These are phyloP conservation scores for Phlebiopsis flavidoalba DNA, from an alignment of 768 basidiomycete genomes.

Conservation along the genomic window DNA sequence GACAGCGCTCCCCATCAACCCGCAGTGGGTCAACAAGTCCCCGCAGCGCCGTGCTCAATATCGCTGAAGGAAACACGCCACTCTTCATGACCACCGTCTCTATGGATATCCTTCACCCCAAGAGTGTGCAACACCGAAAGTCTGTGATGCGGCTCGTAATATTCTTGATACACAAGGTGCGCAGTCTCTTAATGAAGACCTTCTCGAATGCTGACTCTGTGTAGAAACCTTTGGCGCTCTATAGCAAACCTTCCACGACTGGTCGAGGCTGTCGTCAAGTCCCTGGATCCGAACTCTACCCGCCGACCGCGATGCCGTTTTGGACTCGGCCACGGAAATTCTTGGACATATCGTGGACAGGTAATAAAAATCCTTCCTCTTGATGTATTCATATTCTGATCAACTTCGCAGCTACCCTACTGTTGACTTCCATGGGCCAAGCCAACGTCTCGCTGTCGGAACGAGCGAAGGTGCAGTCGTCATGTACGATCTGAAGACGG, in stretches of 20 bases:
- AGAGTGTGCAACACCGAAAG: conserved; percentile 71
- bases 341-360: conserved; percentile 92
- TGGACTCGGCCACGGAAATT: conserved; percentile 91
- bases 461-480: conserved; percentile 91
- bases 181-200: conserved; percentile 4
- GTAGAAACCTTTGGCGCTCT: conserved; percentile 82
- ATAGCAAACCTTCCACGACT: conserved; percentile 78
- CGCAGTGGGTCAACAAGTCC: conserved; percentile 74
- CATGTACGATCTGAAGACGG: conserved; percentile 96
- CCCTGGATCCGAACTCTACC: conserved; percentile 88
- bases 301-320: conserved; percentile 71
- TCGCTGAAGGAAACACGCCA: conserved; percentile 77
- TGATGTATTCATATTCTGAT: neutral
- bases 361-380: conserved; percentile 38
- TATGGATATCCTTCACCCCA: conserved; percentile 81
- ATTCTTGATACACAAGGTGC: conserved; percentile 86
- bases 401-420: conserved; percentile 65
- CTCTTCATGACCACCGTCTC: conserved; percentile 93
- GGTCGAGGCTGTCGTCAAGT: conserved; percentile 95
- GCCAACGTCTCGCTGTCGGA: conserved; percentile 88
- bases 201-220: neutral
- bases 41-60: conserved; percentile 75
- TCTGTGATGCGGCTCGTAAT: conserved; percentile 91
- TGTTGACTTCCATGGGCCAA: conserved; percentile 87
- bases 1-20: conserved; percentile 57